Evolutionary conservation across 805 yeast species (phyloP).

Genomic region (Phaffomyces opuntiae): DNA sequence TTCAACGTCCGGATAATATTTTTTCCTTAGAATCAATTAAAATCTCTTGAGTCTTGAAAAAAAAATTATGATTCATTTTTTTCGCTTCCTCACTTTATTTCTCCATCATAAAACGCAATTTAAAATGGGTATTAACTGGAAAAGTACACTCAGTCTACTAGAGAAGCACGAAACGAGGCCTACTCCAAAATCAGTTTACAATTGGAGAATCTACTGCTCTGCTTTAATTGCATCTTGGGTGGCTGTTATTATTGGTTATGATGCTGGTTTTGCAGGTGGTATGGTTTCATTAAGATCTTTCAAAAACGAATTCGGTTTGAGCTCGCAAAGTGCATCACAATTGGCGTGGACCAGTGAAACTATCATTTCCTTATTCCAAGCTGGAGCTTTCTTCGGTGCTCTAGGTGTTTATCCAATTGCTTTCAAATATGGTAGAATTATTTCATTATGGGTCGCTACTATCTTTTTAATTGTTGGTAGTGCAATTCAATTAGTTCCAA

Average conservation of each 20-base stretch:
- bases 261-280: slow-evolving; percentile 51
- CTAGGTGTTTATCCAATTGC: slow-evolving; percentile 37
- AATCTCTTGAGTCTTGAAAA: too few relatives aligned
- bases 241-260: slow-evolving; percentile 50
- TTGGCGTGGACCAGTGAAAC: slow-evolving; percentile 29
- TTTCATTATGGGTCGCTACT: slow-evolving; percentile 34
- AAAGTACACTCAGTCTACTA: background rate
- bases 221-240: slow-evolving; percentile 37
- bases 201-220: slow-evolving; percentile 37
- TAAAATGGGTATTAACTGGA: background rate
- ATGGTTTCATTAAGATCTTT: slow-evolving; percentile 41
- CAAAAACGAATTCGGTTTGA: slow-evolving; percentile 36
- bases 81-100: too few relatives aligned
- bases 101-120: too few relatives aligned
- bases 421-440: slow-evolving; percentile 32
- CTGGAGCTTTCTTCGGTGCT: slow-evolving; percentile 45
- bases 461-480: slow-evolving; percentile 37
- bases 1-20: too few relatives aligned
- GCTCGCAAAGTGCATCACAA: slow-evolving; percentile 22
- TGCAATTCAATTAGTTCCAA: slow-evolving; percentile 30
- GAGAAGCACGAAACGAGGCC: slow-evolving; percentile 14
- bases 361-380: slow-evolving; percentile 43
- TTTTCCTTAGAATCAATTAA: too few relatives aligned
- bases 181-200: slow-evolving; percentile 38
- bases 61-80: too few relatives aligned